A percentile compares a stretch with the other conserved stretches of the same genome.
Evolutionary conservation across 2,329 filamentous ascomycete species (phyloP).

Genomic region (Ceratocystis smalleyi): DNA sequence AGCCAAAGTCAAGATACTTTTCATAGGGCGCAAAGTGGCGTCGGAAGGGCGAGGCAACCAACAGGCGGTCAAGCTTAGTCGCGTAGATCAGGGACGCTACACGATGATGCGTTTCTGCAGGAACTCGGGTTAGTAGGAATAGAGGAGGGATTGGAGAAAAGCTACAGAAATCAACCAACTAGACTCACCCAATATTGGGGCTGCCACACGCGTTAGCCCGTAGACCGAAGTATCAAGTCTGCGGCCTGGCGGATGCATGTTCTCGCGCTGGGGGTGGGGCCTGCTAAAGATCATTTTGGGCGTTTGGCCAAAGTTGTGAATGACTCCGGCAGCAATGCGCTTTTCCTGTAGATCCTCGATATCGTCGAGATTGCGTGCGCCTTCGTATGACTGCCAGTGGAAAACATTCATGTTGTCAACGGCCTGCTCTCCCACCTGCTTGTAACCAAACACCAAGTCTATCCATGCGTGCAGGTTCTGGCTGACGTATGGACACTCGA

Average conservation of each 20-base stretch:
- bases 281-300: constrained; percentile 85
- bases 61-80: constrained; percentile 61
- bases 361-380: constrained; percentile 78
- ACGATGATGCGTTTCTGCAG: constrained; percentile 56
- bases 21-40: constrained; percentile 85
- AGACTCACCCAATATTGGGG: constrained; percentile 38
- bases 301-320: constrained; percentile 97
- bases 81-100: constrained; percentile 68
- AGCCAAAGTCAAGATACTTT: constrained; percentile 91
- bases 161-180: neutral
- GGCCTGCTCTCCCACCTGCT: constrained; percentile 84
- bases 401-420: constrained; percentile 89
- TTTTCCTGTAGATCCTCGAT: constrained; percentile 81
- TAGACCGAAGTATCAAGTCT: constrained; percentile 60
- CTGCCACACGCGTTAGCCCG: constrained; percentile 59
- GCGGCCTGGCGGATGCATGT: constrained; percentile 45
- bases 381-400: constrained; percentile 87
- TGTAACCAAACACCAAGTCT: constrained; percentile 83
- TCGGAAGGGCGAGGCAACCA: constrained; percentile 71
- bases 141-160: neutral
- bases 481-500: constrained; percentile 87
- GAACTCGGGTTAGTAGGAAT: neutral
- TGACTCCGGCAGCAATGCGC: constrained; percentile 80
- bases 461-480: constrained; percentile 88
- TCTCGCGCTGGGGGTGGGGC: constrained; percentile 62